Conservation (phyloP, 108 stramenopile species). For the Schizochytrium sp. region DNA sequence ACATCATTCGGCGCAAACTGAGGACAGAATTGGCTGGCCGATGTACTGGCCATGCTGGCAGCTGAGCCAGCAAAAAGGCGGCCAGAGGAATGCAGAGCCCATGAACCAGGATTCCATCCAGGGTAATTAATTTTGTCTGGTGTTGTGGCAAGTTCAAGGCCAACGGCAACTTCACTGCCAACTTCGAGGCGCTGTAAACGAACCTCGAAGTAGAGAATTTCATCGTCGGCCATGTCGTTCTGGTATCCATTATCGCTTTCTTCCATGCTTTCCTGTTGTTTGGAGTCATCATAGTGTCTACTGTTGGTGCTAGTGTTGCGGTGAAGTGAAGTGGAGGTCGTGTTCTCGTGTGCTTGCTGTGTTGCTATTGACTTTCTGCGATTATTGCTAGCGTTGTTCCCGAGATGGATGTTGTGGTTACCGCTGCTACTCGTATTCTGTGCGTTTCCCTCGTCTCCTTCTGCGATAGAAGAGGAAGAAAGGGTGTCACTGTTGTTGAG, state of each 20-base stretch:
- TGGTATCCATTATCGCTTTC: background rate
- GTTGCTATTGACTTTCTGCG: background rate
- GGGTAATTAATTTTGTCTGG: slow-evolving; percentile 58
- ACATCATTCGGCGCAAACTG: background rate
- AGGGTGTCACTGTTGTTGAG: background rate
- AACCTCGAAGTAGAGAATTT: slow-evolving; percentile 22
- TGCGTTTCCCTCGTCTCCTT: too few relatives aligned
- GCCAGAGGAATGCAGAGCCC: background rate
- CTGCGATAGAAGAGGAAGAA: background rate
- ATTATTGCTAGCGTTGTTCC: background rate
- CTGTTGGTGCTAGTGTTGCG: too few relatives aligned
- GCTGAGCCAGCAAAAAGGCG: background rate
- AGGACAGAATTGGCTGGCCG: slow-evolving; percentile 9
- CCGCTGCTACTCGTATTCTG: too few relatives aligned
- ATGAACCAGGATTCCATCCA: slow-evolving; percentile 51
- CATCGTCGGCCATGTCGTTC: background rate
- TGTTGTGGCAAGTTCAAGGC: slow-evolving; percentile 12
- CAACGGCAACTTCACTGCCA: slow-evolving; percentile 32
- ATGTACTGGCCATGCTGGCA: slow-evolving; percentile 20
- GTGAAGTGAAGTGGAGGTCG: too few relatives aligned
- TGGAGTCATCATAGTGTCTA: too few relatives aligned
- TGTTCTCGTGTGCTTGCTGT: background rate
- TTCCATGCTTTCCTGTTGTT: too few relatives aligned
- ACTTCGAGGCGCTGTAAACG: slow-evolving; percentile 13
- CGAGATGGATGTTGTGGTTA: background rate